Evolutionary conservation across 2,329 filamentous ascomycete species (phyloP).

Genomic region (Paraphaeosphaeria minitans): DNA sequence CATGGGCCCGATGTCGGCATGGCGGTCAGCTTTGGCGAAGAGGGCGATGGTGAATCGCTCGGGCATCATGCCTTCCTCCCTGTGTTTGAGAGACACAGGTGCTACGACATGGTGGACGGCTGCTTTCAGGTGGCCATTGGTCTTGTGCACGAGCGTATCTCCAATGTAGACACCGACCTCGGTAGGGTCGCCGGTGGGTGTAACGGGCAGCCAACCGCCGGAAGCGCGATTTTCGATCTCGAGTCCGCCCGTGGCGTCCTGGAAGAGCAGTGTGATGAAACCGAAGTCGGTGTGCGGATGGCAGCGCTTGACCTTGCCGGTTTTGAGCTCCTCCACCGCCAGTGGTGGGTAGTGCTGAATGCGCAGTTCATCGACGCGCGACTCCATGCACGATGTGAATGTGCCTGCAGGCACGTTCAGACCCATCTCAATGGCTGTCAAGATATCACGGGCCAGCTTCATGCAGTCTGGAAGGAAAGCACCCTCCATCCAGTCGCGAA

Average conservation of each 20-base stretch:
- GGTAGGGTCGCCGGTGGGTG: conserved; percentile 7
- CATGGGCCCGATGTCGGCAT: conserved; percentile 18
- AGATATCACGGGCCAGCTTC: conserved; percentile 9
- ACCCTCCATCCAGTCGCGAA: conserved; percentile 21
- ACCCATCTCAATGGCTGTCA: conserved; percentile 19
- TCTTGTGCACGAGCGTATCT: conserved; percentile 25
- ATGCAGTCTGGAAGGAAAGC: conserved; percentile 13
- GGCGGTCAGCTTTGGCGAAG: conserved; percentile 37
- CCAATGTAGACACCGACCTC: conserved; percentile 10
- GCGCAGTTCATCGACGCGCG: conserved; percentile 20
- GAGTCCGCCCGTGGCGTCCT: conserved; percentile 59
- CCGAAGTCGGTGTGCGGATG: conserved; percentile 32
- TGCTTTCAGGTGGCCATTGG: conserved; percentile 16
- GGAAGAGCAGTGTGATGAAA: conserved; percentile 42
- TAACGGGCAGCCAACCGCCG: conserved; percentile 6
- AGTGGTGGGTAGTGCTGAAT: conserved; percentile 27
- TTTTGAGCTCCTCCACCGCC: conserved; percentile 7
- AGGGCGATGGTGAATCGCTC: conserved; percentile 41
- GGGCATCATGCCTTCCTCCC: conserved; percentile 25
- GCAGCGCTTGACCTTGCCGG: conserved; percentile 14
- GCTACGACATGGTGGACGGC: conserved; percentile 8
- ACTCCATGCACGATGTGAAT: conserved; percentile 11
- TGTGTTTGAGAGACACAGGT: conserved; percentile 35
- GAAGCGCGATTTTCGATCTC: conserved; percentile 72
- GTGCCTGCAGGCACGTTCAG: conserved; percentile 11